Evolutionary conservation across 768 basidiomycete genomes (phyloP).

Genomic region (Xerocomus potaroensis): DNA sequence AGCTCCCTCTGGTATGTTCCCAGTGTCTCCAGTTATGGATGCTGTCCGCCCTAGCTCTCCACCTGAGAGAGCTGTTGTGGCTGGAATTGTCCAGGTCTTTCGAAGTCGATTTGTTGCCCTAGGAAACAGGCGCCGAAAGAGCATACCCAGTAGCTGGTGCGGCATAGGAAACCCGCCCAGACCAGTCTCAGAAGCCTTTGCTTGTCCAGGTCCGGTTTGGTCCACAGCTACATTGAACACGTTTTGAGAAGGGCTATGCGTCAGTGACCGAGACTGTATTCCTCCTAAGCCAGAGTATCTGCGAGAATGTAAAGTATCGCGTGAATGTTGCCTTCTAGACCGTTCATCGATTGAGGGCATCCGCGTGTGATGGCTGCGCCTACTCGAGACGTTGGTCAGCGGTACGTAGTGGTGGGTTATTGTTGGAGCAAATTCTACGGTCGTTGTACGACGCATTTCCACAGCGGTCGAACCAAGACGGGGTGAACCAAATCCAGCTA

Average conservation of each 20-base stretch:
- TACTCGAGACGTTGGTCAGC: conserved; percentile 26
- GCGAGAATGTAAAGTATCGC: conserved; percentile 11
- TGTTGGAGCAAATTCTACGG: conserved; percentile 49
- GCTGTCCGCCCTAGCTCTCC: conserved; percentile 27
- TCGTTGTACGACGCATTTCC: conserved; percentile 40
- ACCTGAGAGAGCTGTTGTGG: conserved; percentile 51
- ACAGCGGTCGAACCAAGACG: conserved; percentile 1
- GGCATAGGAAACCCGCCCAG: conserved; percentile 80
- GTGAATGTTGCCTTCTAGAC: conserved; percentile 5
- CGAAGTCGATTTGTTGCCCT: conserved; percentile 51
- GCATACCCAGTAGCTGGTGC: conserved; percentile 43
- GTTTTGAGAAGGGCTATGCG: conserved; percentile 14
- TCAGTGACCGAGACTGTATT: conserved; percentile 13
- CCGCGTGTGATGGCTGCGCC: conserved; percentile 14
- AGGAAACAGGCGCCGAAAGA: conserved; percentile 63
- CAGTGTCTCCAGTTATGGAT: conserved; percentile 9
- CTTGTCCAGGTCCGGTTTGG: conserved; percentile 9
- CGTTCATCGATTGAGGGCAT: conserved; percentile 6
- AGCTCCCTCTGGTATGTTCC: conserved; percentile 36
- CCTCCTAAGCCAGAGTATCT: conserved; percentile 11
- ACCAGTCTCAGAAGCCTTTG: conserved; percentile 37
- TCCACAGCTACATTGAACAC: conserved; percentile 11
- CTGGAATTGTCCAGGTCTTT: conserved; percentile 72
- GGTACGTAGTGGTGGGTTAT: conserved; percentile 26
- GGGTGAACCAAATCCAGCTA: conserved; percentile 11